phyloP scores from a whole-genome alignment of 2,329 filamentous ascomycete species.

The Colletotrichum sp. region DNA sequence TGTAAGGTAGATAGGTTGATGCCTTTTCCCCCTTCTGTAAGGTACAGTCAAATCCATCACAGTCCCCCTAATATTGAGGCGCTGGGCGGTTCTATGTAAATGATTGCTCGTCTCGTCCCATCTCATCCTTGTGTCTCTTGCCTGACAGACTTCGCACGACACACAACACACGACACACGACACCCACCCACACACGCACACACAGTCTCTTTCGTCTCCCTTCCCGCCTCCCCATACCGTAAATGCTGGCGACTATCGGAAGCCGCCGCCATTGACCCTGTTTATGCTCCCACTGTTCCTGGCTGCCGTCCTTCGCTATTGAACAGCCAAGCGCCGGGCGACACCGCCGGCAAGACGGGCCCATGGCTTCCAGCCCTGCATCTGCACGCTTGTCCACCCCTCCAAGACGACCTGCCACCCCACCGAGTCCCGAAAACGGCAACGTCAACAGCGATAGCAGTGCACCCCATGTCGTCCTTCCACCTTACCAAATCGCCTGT shows the following conservation, averaged over 20 bases:
- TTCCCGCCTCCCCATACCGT: not conserved
- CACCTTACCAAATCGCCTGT: not conserved
- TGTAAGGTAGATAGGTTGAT: not conserved
- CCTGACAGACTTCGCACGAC: not conserved
- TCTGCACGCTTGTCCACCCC: slow-evolving; percentile 41
- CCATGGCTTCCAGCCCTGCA: slow-evolving; percentile 61
- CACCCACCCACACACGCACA: not conserved
- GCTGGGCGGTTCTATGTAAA: not conserved
- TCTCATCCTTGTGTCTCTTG: not conserved
- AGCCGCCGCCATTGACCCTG: not conserved
- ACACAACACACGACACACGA: not conserved
- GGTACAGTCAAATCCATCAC: not conserved
- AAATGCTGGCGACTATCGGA: slow-evolving; percentile 5
- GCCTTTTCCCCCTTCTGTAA: not conserved
- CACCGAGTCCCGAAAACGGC: slow-evolving; percentile 49
- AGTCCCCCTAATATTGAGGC: not conserved
- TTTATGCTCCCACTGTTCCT: not conserved
- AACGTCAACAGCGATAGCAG: slow-evolving; percentile 1
- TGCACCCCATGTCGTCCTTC: slow-evolving; percentile 1
- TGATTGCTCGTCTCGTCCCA: slow-evolving; percentile 4
- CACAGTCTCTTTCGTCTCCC: not conserved
- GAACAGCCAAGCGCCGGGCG: not conserved
- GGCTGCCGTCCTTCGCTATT: not conserved
- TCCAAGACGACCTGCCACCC: slow-evolving; percentile 63
- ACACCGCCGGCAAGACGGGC: slow-evolving; percentile 5